phyloP scores from a whole-genome alignment of 768 basidiomycete genomes.

The Leccinum incarnatum region DNA sequence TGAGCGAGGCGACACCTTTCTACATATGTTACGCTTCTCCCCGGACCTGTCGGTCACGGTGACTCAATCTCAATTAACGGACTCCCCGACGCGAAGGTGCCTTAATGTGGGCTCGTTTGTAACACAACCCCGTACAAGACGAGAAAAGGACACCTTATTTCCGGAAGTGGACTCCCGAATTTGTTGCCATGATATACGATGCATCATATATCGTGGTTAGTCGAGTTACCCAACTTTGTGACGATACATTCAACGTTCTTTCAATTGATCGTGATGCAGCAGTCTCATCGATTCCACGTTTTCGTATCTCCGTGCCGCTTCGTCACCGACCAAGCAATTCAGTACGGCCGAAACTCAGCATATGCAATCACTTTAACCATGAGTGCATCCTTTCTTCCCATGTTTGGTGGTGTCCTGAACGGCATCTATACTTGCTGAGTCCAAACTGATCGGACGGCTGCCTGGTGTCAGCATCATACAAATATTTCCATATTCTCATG shows the following conservation, averaged over 20 bases:
- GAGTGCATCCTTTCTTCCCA: neutral
- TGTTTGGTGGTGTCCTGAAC: neutral
- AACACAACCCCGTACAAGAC: neutral
- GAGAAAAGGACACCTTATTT: neutral
- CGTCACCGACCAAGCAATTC: neutral
- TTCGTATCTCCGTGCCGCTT: neutral
- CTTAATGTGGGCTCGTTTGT: neutral
- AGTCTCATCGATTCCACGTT: neutral
- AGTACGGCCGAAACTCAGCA: neutral
- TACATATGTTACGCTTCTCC: neutral
- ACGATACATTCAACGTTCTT: neutral
- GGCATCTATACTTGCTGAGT: neutral
- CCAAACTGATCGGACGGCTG: neutral
- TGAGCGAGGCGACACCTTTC: neutral
- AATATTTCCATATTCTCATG: neutral
- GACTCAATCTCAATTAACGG: neutral
- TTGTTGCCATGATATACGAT: neutral
- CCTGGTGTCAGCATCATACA: neutral
- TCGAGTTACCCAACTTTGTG: neutral
- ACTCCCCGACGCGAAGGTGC: neutral
- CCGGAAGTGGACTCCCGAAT: neutral
- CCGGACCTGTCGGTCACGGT: neutral
- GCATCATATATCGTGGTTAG: neutral
- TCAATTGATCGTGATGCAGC: neutral
- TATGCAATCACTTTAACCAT: neutral